These are phyloP conservation scores for Cercospora sp. DNA, from an alignment of 2,329 filamentous ascomycete species.

Conservation along the genomic window DNA sequence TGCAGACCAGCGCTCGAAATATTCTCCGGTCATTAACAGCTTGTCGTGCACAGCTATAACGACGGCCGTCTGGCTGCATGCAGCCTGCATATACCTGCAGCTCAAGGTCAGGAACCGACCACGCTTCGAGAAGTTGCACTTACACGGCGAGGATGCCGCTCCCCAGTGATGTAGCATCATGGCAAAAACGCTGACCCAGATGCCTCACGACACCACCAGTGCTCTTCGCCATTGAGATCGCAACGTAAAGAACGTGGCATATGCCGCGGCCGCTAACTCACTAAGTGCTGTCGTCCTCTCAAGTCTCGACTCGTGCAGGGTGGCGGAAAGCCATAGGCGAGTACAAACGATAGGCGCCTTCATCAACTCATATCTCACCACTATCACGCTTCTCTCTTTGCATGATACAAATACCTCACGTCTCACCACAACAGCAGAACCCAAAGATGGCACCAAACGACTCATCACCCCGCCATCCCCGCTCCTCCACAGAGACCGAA, in stretches of 20 bases:
- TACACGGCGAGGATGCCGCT: not conserved
- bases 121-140: not conserved
- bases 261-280: not conserved
- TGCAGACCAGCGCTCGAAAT: not conserved
- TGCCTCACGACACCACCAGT: not conserved
- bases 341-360: not conserved
- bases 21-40: not conserved
- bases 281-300: not conserved
- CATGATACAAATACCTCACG: not conserved
- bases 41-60: not conserved
- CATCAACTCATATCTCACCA: not conserved
- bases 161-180: not conserved
- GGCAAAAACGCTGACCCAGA: not conserved
- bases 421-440: not conserved
- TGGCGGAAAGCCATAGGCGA: not conserved
- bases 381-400: not conserved
- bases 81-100: not conserved
- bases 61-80: not conserved
- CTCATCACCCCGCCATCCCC: not conserved
- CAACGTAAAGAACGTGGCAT: not conserved
- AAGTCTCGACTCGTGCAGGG: not conserved
- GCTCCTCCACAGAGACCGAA: constrained; percentile 12
- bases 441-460: not conserved
- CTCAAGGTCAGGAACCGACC: not conserved
- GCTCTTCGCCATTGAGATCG: not conserved